Base-by-base conservation (phyloP, 306 rosid genomes). In the Quercus glauca region DNA sequence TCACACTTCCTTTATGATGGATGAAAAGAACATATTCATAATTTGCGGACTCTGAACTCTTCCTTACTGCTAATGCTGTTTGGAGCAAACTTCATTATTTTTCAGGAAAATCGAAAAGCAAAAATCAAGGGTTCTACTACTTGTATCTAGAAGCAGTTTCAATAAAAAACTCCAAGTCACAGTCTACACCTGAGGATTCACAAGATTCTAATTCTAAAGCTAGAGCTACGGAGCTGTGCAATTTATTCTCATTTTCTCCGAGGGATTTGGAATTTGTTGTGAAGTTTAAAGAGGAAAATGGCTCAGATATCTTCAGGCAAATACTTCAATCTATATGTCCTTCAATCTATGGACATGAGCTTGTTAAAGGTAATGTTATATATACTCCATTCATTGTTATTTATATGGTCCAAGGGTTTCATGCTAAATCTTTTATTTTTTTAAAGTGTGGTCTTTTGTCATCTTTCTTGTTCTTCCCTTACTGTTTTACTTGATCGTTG, bases 331-430 rank as follows among this genome's bases (percentile, higher is more conserved):
- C 99, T 70, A 83, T 95, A 75, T 95, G 98, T 85, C 98, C 99
- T 69, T 95, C 99, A 57, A 95, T 95, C 81, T 92, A 87, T 55
- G 99, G 99, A n/a, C 98, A 95, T 61, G 99, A 95, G 72, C 96
- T 95, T 80, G 97, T 95, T 78, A 95, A 95, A 90, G 98, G 99
- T 95, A 84, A 79, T 73, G 55, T 69, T 74, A 12, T 69, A 53
- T 49, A 23, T 53, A 52, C 49, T 51, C 52, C 23, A 29, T 28
- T 70, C 68, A 55, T 77, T 76, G 75, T 45, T 63, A 29, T 69
- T 69, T 76, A 75, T 26, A 25, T 72, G 81, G 29, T 59, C 76
- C 73, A 20, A 73, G 18, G n/a, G 6, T 73, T 70, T 60, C 78
- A 64, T 57, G 73, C 26, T 75, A 64, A 35, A 26, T 78, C 2